A percentile compares a stretch with the other conserved stretches of the same genome.
phyloP scores from a whole-genome alignment of 2,329 filamentous ascomycete species.

The Pseudogymnoascus sp. region DNA sequence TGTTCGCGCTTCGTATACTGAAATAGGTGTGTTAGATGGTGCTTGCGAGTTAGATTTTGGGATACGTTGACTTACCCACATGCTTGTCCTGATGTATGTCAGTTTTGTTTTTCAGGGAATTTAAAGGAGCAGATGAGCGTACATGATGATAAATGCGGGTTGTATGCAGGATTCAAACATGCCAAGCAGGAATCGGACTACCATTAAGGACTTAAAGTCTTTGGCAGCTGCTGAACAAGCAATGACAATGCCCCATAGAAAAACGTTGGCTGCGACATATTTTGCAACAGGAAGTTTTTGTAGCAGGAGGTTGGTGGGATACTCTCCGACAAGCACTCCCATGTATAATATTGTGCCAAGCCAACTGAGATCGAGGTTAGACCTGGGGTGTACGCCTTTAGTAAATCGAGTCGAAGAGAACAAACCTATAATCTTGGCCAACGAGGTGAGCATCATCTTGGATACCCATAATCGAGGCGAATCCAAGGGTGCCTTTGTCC shows the following conservation, averaged over 20 bases:
- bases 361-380: conserved; percentile 17
- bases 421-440: conserved; percentile 24
- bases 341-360: conserved; percentile 27
- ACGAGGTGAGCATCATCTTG: conserved; percentile 23
- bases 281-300: conserved; percentile 35
- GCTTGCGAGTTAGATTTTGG: not conserved
- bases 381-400: conserved; percentile 16
- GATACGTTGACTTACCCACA: conserved; percentile 18
- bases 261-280: conserved; percentile 23
- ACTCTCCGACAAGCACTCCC: conserved; percentile 31
- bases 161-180: conserved; percentile 26
- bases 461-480: conserved; percentile 28
- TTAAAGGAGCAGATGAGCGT: conserved; percentile 15
- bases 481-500: conserved; percentile 28
- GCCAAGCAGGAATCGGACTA: conserved; percentile 27
- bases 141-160: conserved; percentile 30
- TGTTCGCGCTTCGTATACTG: conserved; percentile 26
- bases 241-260: conserved; percentile 17
- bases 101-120: not conserved
- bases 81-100: conserved; percentile 20
- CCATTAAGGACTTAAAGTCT: conserved; percentile 20
- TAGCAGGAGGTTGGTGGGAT: conserved; percentile 34
- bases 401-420: conserved; percentile 7
- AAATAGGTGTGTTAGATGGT: not conserved
- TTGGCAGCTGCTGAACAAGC: conserved; percentile 18